phyloP scores from a whole-genome alignment of 2,329 filamentous ascomycete genomes.

The Clarireedia monteithiana region DNA sequence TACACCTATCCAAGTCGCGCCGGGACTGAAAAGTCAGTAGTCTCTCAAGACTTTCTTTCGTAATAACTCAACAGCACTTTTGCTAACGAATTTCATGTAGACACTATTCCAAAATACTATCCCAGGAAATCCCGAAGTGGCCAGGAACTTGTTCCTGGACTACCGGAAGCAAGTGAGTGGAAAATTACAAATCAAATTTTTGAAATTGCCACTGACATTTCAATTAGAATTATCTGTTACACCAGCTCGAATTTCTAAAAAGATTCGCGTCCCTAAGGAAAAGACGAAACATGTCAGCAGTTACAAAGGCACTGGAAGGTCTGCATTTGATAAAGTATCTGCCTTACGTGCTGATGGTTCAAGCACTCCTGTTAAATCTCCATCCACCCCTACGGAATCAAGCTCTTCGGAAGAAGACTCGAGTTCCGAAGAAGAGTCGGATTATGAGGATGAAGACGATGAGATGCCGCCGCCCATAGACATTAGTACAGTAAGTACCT shows the following conservation, averaged over 20 bases:
- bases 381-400: constrained; percentile 23
- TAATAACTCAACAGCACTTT: neutral
- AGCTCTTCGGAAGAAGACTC: constrained; percentile 28
- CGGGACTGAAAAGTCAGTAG: constrained; percentile 26
- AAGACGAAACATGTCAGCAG: constrained; percentile 18
- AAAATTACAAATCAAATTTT: neutral
- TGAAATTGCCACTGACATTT: constrained; percentile 5
- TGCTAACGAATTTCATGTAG: constrained; percentile 10
- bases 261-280: constrained; percentile 19
- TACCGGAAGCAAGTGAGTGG: constrained; percentile 25
- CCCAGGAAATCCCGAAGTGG: constrained; percentile 27
- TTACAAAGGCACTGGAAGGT: constrained; percentile 24
- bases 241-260: constrained; percentile 20
- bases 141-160: constrained; percentile 24
- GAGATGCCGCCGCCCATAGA: constrained; percentile 19
- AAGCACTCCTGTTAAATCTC: constrained; percentile 9
- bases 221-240: constrained; percentile 16
- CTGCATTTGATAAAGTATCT: constrained; percentile 14
- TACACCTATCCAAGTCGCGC: constrained; percentile 19
- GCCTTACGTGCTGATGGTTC: constrained; percentile 17
- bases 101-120: constrained; percentile 27
- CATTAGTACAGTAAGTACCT: constrained; percentile 25
- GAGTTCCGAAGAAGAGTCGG: constrained; percentile 28
- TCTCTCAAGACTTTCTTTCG: neutral
- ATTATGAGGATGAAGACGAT: constrained; percentile 28